Base-by-base conservation (phyloP, 768 basidiomycete genomes). In the Amanita brunnescens region DNA sequence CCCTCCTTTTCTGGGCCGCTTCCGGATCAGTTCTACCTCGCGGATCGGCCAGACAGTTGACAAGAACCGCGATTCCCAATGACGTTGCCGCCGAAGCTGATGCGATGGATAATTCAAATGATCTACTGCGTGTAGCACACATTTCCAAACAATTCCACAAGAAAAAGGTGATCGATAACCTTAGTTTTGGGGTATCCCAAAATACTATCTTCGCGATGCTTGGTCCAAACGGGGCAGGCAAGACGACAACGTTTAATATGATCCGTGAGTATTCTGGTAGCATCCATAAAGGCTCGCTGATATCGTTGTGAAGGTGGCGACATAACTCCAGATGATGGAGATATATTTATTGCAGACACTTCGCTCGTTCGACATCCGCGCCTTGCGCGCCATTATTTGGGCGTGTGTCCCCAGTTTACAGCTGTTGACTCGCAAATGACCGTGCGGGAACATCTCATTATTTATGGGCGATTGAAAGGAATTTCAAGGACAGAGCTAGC, bases 391-490 rank as follows among this genome's bases (percentile, higher is more conserved):
- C 73, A 83, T 6, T 74, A 80, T 18, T 76, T 91, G 5, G 88
- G 88, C 2, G 85, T 91, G 45, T 91, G 87, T 61, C 87, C 87
- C 0, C 88, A 90, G 56, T 87, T 89, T 64, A 88, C 87, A 1
- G 87, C 88, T 1, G 88, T 90, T 55, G 88, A 90, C 57, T 69
- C 78, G 10, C 83, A 88, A 59, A 62, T 90, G 35, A 88, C 85
- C 5, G 87, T 89, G 20, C 76, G 84, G 39, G 85, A 91, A 61
- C 88, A 91, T 59, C 68, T 90, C 30, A 54, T 74, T 53, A 71
- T 90, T 8, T 88, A 87, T 48, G 87, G 85, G 7, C 73, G 81
- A 16, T 72, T 90, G 32, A 89, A 89, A 62, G 88, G 88, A 2
- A 67, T 91, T 18, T 53, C 50, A 16, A 63, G 66, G 14, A 80